Percentiles rank a stretch among this genome's conserved stretches.
phyloP scores from a whole-genome alignment of 192 early-diverging fungal genomes.

The Linderina pennispora region DNA sequence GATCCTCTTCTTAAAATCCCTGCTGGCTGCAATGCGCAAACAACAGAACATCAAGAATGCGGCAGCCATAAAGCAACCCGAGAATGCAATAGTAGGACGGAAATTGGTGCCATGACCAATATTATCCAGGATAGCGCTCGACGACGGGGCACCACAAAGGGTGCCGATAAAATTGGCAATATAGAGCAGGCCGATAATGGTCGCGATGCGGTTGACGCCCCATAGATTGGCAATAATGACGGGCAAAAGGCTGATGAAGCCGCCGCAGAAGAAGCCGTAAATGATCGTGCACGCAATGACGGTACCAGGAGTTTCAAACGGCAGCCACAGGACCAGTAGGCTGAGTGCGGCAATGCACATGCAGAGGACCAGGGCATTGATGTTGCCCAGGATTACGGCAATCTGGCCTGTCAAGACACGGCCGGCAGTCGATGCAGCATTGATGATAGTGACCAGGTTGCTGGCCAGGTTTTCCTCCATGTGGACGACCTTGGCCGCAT shows the following conservation, averaged over 20 bases:
- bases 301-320: constrained; percentile 22
- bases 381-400: constrained; percentile 47
- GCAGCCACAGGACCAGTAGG: constrained; percentile 27
- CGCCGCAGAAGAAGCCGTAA: constrained; percentile 44
- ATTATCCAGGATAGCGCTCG: too few species aligned
- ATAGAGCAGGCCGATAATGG: constrained; percentile 38
- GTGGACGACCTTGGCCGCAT: constrained; percentile 11
- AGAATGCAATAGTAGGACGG: too few species aligned
- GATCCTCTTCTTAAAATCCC: too few species aligned
- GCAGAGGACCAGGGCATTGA: constrained; percentile 46
- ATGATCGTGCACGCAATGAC: constrained; percentile 26
- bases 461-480: constrained; percentile 15
- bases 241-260: constrained; percentile 2
- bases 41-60: too few species aligned
- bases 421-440: constrained; percentile 45
- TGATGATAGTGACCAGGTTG: constrained; percentile 49
- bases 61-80: too few species aligned
- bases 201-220: constrained; percentile 31
- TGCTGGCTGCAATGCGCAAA: too few species aligned
- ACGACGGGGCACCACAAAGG: constrained; percentile 23
- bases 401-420: constrained; percentile 49
- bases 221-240: constrained; percentile 35
- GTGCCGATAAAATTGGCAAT: constrained; percentile 22
- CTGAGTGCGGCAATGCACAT: constrained; percentile 6
- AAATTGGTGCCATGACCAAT: too few species aligned